phyloP scores from a whole-genome alignment of 2,329 filamentous ascomycete genomes.

The Exophiala sideris region DNA sequence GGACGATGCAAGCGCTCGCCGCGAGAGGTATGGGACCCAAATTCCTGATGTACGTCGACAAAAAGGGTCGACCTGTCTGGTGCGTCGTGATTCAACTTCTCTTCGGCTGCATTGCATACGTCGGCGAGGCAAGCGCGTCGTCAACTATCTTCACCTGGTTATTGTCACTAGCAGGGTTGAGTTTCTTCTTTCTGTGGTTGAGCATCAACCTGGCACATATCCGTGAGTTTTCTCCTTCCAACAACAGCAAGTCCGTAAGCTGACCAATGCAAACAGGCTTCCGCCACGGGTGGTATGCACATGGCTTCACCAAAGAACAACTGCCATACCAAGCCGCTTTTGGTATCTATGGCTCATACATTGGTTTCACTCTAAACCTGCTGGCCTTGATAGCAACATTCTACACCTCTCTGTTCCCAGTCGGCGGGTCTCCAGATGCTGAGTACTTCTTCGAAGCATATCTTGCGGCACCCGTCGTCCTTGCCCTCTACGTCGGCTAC shows the following conservation, averaged over 20 bases:
- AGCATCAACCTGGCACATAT: conserved; percentile 60
- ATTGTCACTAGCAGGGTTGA: conserved; percentile 69
- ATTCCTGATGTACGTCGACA: conserved; percentile 76
- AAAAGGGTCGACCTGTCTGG: conserved; percentile 72
- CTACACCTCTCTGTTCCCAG: conserved; percentile 80
- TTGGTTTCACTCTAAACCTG: conserved; percentile 72
- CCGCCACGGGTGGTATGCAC: conserved; percentile 28
- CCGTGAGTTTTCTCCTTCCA: conserved; percentile 51
- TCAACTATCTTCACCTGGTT: conserved; percentile 69
- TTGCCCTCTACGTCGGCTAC: conserved; percentile 41
- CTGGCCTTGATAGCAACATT: conserved; percentile 79
- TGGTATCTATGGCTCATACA: conserved; percentile 73
- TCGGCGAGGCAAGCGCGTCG: conserved; percentile 56
- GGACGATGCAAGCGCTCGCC: conserved; percentile 83
- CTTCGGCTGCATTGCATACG: conserved; percentile 72
- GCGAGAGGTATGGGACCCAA: conserved; percentile 79
- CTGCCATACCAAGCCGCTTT: conserved; percentile 78
- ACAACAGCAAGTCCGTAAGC: background rate
- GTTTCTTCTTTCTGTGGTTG: conserved; percentile 69
- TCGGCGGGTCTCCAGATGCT: conserved; percentile 45
- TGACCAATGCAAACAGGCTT: conserved; percentile 62
- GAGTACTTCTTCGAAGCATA: conserved; percentile 47
- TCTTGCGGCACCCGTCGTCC: conserved; percentile 46
- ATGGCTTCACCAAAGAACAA: conserved; percentile 67
- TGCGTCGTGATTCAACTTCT: conserved; percentile 65